Conservation (phyloP, 176 grass and related monocot species). For the Triticum monococcum region DNA sequence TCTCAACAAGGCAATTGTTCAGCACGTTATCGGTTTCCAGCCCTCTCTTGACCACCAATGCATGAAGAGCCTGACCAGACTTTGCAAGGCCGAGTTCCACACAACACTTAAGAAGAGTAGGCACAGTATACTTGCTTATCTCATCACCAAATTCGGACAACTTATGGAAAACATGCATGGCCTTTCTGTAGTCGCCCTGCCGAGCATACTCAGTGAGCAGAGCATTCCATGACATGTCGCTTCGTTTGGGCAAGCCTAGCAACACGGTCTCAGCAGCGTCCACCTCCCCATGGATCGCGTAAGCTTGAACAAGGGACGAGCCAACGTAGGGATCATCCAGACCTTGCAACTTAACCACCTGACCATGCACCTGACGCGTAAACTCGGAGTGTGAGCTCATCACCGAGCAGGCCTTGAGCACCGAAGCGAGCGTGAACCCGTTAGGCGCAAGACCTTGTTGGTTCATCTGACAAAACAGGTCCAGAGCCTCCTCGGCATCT, state of each 20-base stretch:
- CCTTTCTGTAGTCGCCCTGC: conserved; percentile 1
- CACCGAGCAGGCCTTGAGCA: conserved; percentile 30
- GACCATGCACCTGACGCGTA: conserved; percentile 28
- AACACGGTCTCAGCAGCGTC: conserved; percentile 32
- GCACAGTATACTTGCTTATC: conserved; percentile 38
- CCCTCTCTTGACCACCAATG: conserved; percentile 30
- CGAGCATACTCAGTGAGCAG: conserved; percentile 32
- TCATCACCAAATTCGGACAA: conserved; percentile 20
- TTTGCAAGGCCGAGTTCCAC: conserved; percentile 2
- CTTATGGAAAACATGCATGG: conserved; percentile 24
- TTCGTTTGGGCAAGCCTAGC: conserved; percentile 9
- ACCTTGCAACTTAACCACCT: conserved; percentile 29
- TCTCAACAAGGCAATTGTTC: conserved; percentile 43
- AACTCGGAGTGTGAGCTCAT: conserved; percentile 8
- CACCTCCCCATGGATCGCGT: conserved; percentile 21
- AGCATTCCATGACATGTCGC: conserved; percentile 39
- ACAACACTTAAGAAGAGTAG: conserved; percentile 35
- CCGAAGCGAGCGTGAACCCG: conserved; percentile 23
- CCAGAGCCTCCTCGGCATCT: neutral
- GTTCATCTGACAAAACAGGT: conserved; percentile 23
- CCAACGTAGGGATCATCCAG: conserved; percentile 31
- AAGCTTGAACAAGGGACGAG: conserved; percentile 36
- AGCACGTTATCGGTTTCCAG: conserved; percentile 30
- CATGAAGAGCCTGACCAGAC: conserved; percentile 34
- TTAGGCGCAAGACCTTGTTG: conserved; percentile 2